phyloP scores from a whole-genome alignment of 1,284 basidiomycete species.

The Erythrobasidium hasegawianum region DNA sequence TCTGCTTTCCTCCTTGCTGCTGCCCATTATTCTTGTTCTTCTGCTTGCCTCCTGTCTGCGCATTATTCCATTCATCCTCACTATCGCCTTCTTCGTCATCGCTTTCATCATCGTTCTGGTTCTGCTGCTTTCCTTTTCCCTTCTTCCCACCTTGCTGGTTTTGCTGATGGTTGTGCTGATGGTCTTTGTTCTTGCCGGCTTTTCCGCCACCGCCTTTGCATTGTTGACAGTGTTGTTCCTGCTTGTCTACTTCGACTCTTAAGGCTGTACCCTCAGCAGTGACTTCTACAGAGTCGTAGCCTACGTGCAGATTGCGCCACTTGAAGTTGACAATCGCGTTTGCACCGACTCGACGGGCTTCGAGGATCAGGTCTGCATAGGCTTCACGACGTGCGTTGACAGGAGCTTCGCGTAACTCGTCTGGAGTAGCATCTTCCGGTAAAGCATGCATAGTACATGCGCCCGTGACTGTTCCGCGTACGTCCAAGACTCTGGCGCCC shows the following conservation, averaged over 20 bases:
- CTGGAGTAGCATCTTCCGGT: slow-evolving; percentile 7
- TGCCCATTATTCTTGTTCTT: slow-evolving; percentile 13
- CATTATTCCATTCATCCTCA: not conserved
- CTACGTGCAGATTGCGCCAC: slow-evolving; percentile 5
- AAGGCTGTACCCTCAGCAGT: slow-evolving; percentile 25
- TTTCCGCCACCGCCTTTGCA: slow-evolving; percentile 3
- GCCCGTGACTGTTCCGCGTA: slow-evolving; percentile 19
- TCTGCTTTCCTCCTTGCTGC: slow-evolving; percentile 10
- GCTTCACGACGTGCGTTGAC: slow-evolving; percentile 11
- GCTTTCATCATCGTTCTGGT: slow-evolving; percentile 9
- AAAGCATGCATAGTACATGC: slow-evolving; percentile 2
- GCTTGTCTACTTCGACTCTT: slow-evolving; percentile 5
- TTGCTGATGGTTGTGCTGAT: slow-evolving; percentile 19
- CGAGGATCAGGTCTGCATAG: slow-evolving; percentile 9
- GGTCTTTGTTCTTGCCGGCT: slow-evolving; percentile 24
- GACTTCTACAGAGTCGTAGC: slow-evolving; percentile 8
- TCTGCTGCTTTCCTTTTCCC: slow-evolving; percentile 28
- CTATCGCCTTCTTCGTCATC: not conserved
- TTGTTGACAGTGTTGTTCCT: not conserved
- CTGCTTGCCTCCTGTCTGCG: not conserved
- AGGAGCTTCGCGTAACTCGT: slow-evolving; percentile 7
- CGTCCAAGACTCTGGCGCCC: slow-evolving; percentile 22
- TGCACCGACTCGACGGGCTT: slow-evolving; percentile 11
- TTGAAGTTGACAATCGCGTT: slow-evolving; percentile 24
- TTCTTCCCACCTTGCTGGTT: slow-evolving; percentile 31